Evolutionary conservation across 2,329 filamentous ascomycete genomes (phyloP).

Genomic region (Hypoxylon rubiginosum): DNA sequence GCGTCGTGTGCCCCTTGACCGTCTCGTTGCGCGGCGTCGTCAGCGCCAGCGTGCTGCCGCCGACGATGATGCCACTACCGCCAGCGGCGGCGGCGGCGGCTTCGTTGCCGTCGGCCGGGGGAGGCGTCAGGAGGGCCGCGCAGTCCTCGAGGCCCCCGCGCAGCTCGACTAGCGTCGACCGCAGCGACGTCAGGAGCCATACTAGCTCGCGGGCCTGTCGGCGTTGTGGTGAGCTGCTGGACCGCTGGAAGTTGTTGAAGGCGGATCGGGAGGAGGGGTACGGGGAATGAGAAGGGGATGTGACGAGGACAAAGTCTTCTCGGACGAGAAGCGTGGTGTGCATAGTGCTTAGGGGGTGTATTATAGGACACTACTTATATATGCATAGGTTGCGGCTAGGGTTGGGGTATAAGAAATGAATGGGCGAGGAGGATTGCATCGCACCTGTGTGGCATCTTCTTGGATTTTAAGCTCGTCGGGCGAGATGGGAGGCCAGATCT

Average conservation of each 20-base stretch:
- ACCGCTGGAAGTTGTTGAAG: neutral
- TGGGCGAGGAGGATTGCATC: constrained; percentile 42
- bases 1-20: constrained; percentile 92
- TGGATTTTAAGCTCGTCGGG: constrained; percentile 64
- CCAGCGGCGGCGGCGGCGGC: constrained; percentile 61
- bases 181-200: constrained; percentile 68
- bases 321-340: constrained; percentile 51
- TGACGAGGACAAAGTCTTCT: constrained; percentile 46
- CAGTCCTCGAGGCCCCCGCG: constrained; percentile 86
- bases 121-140: constrained; percentile 87
- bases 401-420: constrained; percentile 11
- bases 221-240: constrained; percentile 33
- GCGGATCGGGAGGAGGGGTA: neutral
- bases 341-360: neutral
- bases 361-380: neutral
- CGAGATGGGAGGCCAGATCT: constrained; percentile 69
- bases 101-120: constrained; percentile 63
- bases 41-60: constrained; percentile 89
- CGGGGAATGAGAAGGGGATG: constrained; percentile 16
- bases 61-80: too few species aligned
- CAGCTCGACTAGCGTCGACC: constrained; percentile 62
- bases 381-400: neutral
- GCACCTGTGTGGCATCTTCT: constrained; percentile 65
- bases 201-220: constrained; percentile 61
- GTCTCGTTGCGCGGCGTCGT: constrained; percentile 88